Percentiles rank a stretch among this genome's conserved stretches.
These are phyloP conservation scores for Mycosphaerella arachidis DNA, from an alignment of 2,329 filamentous ascomycete genomes.

Conservation along the genomic window DNA sequence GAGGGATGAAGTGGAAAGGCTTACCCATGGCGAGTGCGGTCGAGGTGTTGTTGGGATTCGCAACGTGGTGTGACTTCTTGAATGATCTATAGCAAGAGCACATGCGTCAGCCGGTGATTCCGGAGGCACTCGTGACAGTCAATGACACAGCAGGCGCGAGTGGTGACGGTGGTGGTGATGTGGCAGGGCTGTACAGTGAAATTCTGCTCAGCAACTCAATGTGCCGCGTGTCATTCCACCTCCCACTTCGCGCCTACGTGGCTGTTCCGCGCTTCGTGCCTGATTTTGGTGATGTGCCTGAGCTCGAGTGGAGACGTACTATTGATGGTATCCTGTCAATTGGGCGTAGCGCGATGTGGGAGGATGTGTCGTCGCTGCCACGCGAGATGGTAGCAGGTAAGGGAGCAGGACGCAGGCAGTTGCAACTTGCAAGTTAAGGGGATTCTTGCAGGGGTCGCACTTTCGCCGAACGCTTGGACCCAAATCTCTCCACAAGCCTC, in stretches of 20 bases:
- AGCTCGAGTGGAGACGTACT: background rate
- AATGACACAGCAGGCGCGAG: constrained; percentile 13
- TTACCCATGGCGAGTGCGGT: constrained; percentile 34
- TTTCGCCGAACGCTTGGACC: background rate
- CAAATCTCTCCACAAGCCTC: constrained; percentile 5
- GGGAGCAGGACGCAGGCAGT: constrained; percentile 11
- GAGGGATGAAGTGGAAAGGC: constrained; percentile 21
- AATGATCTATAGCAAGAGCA: constrained; percentile 17
- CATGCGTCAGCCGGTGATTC: constrained; percentile 19
- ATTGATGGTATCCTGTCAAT: background rate
- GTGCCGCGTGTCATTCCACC: constrained; percentile 24
- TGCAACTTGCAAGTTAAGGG: constrained; percentile 1
- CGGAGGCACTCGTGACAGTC: constrained; percentile 4
- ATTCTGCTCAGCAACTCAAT: constrained; percentile 14
- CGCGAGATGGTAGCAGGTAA: background rate
- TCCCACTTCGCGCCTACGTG: background rate
- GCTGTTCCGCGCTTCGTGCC: background rate
- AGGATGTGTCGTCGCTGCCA: constrained; percentile 1
- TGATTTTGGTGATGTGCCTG: background rate
- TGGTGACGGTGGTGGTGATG: background rate
- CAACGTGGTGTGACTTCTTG: constrained; percentile 26
- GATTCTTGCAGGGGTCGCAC: constrained; percentile 5
- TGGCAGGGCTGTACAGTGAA: constrained; percentile 12
- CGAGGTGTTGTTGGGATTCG: constrained; percentile 19
- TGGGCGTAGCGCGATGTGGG: background rate